These are phyloP conservation scores for Penicillium chermesinum DNA, from an alignment of 495 filamentous ascomycete species.

Conservation along the genomic window DNA sequence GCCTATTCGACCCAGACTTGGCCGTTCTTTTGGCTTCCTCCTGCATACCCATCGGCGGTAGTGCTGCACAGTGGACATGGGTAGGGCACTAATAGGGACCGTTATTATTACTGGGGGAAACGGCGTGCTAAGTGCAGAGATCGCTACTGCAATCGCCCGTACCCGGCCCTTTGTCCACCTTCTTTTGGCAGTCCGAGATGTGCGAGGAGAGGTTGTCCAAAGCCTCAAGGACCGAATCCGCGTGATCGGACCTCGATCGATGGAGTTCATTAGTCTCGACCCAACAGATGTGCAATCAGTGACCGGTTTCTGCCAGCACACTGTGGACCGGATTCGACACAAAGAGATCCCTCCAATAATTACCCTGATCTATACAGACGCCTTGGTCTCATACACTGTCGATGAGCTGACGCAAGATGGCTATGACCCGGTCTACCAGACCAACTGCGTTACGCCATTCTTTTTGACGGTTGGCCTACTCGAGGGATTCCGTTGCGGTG, in stretches of 20 bases:
- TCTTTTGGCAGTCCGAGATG: slow-evolving; percentile 33
- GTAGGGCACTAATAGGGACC: slow-evolving; percentile 35
- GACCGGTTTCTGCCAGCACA: slow-evolving; percentile 26
- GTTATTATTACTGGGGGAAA: slow-evolving; percentile 42
- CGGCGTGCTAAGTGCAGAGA: slow-evolving; percentile 35
- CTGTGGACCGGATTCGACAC: slow-evolving; percentile 32
- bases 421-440: slow-evolving; percentile 40
- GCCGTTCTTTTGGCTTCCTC: neutral
- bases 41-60: neutral
- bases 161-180: slow-evolving; percentile 36
- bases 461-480: slow-evolving; percentile 38
- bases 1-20: too few relatives aligned
- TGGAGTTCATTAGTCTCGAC: slow-evolving; percentile 33
- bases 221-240: slow-evolving; percentile 28
- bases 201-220: slow-evolving; percentile 27
- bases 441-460: slow-evolving; percentile 38
- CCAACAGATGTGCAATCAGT: slow-evolving; percentile 33
- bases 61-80: slow-evolving; percentile 19
- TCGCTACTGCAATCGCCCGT: slow-evolving; percentile 37
- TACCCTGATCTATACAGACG: slow-evolving; percentile 36
- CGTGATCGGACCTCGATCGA: slow-evolving; percentile 35
- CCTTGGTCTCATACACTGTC: slow-evolving; percentile 31
- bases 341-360: slow-evolving; percentile 37
- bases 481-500: slow-evolving; percentile 37
- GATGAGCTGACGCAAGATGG: slow-evolving; percentile 35